These are phyloP conservation scores for Ceratobasidium sp. DNA, from an alignment of 1,284 basidiomycete genomes.

Conservation along the genomic window DNA sequence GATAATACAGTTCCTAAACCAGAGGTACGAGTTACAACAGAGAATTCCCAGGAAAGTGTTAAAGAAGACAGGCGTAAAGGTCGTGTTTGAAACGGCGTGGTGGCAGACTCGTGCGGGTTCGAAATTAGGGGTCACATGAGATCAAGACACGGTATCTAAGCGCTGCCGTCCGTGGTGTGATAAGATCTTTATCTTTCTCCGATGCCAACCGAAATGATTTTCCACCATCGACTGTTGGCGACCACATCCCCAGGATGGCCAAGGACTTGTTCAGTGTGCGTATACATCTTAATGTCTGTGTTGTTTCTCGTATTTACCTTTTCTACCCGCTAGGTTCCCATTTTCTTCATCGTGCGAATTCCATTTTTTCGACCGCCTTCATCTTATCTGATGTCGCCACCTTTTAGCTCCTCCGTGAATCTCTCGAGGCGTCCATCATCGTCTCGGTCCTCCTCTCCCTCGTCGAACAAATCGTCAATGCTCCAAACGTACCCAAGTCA, in stretches of 20 bases:
- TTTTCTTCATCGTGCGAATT: conserved; percentile 78
- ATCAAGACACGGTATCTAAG: conserved; percentile 18
- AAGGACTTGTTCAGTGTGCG: conserved; percentile 39
- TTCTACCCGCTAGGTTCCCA: conserved; percentile 71
- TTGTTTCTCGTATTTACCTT: not conserved
- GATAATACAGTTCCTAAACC: not conserved
- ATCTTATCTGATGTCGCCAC: conserved; percentile 39
- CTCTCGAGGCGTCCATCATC: conserved; percentile 89
- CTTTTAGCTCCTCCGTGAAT: conserved; percentile 77
- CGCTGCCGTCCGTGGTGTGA: conserved; percentile 30
- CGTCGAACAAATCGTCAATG: conserved; percentile 77
- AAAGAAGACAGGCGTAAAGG: not conserved
- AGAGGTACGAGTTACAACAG: not conserved
- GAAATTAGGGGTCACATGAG: conserved; percentile 8
- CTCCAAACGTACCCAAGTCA: conserved; percentile 29
- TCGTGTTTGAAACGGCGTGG: conserved; percentile 7
- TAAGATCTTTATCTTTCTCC: conserved; percentile 31
- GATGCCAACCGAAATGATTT: conserved; percentile 6
- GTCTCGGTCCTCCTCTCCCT: conserved; percentile 88
- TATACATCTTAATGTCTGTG: not conserved
- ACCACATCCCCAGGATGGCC: conserved; percentile 19
- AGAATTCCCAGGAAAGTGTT: not conserved
- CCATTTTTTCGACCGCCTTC: not conserved
- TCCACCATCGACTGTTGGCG: conserved; percentile 7
- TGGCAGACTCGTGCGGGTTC: not conserved